A percentile compares a stretch with the other conserved stretches of the same genome.
Conservation (phyloP, 192 early-diverging fungal genomes). For the Coemansia brasiliensis region DNA sequence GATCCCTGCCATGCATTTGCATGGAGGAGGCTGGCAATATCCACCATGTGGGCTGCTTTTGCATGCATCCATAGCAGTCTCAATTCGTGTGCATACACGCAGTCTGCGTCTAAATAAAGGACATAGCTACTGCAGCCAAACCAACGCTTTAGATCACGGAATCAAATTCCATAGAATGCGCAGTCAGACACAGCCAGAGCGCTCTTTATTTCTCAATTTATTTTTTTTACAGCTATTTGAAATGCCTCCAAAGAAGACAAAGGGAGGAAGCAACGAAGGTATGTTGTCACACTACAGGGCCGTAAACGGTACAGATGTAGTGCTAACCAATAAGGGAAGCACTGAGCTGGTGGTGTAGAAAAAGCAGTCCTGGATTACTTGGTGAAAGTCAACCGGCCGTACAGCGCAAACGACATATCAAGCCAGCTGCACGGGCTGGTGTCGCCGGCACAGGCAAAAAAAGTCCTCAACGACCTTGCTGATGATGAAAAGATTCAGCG, state of each 20-base stretch:
- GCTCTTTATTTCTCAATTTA: constrained; percentile 6
- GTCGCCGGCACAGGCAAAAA: constrained; percentile 38
- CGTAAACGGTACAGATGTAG: background rate
- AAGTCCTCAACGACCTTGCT: constrained; percentile 46
- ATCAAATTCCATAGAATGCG: constrained; percentile 5
- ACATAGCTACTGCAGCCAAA: too few species aligned
- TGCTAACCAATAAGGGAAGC: background rate
- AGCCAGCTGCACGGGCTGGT: constrained; percentile 54
- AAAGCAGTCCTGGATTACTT: constrained; percentile 37
- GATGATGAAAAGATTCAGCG: constrained; percentile 34
- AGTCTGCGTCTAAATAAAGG: too few species aligned
- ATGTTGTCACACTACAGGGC: background rate
- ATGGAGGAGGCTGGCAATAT: constrained; percentile 3
- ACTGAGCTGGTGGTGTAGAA: constrained; percentile 16
- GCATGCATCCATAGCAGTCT: background rate
- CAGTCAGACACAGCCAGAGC: constrained; percentile 38
- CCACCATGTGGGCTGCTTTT: background rate
- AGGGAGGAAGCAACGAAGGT: constrained; percentile 34
- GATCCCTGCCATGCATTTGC: constrained; percentile 21
- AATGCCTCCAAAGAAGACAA: constrained; percentile 49
- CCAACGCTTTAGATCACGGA: too few species aligned
- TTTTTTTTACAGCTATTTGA: background rate
- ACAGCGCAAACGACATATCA: constrained; percentile 53
- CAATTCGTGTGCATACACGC: too few species aligned
- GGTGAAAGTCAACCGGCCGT: constrained; percentile 41